These are phyloP conservation scores for Sechiopsis laciniata DNA, from an alignment of 306 rosid genomes.

Conservation along the genomic window DNA sequence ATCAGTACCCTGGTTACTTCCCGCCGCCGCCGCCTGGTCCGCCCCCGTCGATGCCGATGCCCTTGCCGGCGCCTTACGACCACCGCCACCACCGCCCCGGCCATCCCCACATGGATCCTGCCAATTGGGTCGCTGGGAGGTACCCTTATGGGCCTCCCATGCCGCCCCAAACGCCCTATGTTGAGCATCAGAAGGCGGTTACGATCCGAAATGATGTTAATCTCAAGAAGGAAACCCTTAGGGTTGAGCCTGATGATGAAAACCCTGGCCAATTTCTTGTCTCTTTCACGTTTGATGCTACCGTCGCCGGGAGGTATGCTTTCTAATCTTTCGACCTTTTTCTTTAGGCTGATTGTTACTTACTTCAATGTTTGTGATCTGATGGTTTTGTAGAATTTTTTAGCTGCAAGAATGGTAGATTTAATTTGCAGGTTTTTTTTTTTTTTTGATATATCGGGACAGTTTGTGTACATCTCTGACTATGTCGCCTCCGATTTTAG, in stretches of 20 bases:
- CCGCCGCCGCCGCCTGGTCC: constrained; percentile 46
- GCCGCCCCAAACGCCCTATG: constrained; percentile 48
- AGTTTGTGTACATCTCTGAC: too few relatives aligned
- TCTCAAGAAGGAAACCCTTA: constrained; percentile 80
- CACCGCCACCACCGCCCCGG: neutral
- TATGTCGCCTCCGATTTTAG: too few relatives aligned
- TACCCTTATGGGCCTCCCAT: constrained; percentile 49
- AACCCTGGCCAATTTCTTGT: constrained; percentile 62
- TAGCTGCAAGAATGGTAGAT: neutral
- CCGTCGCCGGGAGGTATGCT: constrained; percentile 70
- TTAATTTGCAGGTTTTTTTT: too few relatives aligned
- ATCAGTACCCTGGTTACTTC: constrained; percentile 57
- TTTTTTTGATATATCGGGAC: too few relatives aligned
- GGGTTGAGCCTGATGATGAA: constrained; percentile 63
- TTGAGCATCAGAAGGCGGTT: constrained; percentile 91
- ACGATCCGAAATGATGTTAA: constrained; percentile 84
- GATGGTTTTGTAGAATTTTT: neutral
- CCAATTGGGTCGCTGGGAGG: constrained; percentile 55
- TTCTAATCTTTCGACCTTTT: neutral
- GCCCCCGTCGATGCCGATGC: constrained; percentile 33
- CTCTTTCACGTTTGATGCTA: constrained; percentile 74
- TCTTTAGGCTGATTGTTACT: neutral
- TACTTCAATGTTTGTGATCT: neutral
- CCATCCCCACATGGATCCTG: constrained; percentile 39
- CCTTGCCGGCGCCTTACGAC: too few relatives aligned